Base-by-base conservation (phyloP, 2,329 filamentous ascomycete species). In the Pestalotiopsis sp. region DNA sequence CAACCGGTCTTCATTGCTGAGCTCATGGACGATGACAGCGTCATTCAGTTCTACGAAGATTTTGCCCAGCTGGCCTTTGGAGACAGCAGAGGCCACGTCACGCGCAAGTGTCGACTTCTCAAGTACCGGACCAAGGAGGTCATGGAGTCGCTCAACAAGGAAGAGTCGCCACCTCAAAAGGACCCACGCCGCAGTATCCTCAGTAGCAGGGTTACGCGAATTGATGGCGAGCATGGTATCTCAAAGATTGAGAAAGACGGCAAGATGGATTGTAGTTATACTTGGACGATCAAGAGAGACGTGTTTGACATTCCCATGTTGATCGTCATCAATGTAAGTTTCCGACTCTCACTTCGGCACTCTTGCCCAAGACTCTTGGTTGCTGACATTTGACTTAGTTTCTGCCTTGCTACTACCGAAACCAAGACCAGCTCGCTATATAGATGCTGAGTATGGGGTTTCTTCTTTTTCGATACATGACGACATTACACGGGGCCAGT, bases 221-320 rank as follows among this genome's bases (percentile, higher is more conserved):
- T 91, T 73, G 89, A 90, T 74, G 90, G 91, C 67, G 91, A 94
- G 80, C 88, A 92, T 71, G 94, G 93, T 11, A 95, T 97, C 80
- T 92, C 92, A 67, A 89, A 90, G 76, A 87, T 97, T 14, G 93
- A 93, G 76, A 92, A 90, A 77, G 94, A 97, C 76, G 95, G 95
- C 66, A 95, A 96, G 81, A 92, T 98, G 68, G 93, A 97, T 78
- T 98, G 95, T 83, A 94, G 93, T 75, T 97, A 97, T 82, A 97
- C 93, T 83, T 98, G 95, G 95, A 95, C 93, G 71, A 95, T 98
- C 71, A 97, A 97, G 83, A 88, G 95, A 71, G 96, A 99, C 80
- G 93, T 96, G 56, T 98, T 98, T 83, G 95, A 98, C 82, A 97
- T 98, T 80, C 96, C 96, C 25, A 97, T 98, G 94, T 86, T 98